Evolutionary conservation across 2,329 filamentous ascomycete species (phyloP), one percentile per base, ranked within the genome.

Genomic region (Onygenales sp.): DNA sequence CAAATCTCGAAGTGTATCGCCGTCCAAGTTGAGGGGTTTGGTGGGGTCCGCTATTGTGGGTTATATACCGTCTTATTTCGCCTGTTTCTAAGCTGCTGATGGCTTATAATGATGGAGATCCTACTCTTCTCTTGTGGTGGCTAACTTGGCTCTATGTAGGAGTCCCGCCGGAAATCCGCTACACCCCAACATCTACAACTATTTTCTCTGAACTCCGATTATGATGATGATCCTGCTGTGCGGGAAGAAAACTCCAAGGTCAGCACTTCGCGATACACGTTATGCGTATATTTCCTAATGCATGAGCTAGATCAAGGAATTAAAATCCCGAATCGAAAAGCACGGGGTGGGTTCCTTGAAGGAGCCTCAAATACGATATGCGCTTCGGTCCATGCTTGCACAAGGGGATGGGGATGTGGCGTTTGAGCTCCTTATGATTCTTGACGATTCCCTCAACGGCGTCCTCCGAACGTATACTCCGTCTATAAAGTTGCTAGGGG

Each of bases 381-480:
- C 81, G 1, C 69, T 87, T 27, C 71, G 77, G 47, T 82, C 82
- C 13, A 76, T 78, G 41, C 84, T 84, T 64, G 81, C 85, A 35
- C 77, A 82, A 31, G 84, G 86, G 50, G 83, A 95, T 65, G 71
- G 82, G 17, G 83, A 89, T 49, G 85, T 83, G 63, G 86, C 91
- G 2, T 82, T 87, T 61, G 83, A 89, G 51, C 76, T 96, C 56
- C 77, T 96, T 48, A 72, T 86, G 43, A 75, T 96, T 27, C 82
- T 94, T 58, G 84, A 92, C 63, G 84, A 91, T 61, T 88, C 92
- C 0, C 84, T 89, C 41, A 82, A 89, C 33, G 91, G 92, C 13
- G 81, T 88, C 42, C 80, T 97, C 59, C 78, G 83, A 57, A 81
- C 83, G 13, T 95, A 89, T 71, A 79, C 89, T 53, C 82, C 89